Percentiles rank a stretch among this genome's conserved stretches.
Evolutionary conservation across 148 eudicot genomes (phyloP).

Genomic region (Bassia scoparia): DNA sequence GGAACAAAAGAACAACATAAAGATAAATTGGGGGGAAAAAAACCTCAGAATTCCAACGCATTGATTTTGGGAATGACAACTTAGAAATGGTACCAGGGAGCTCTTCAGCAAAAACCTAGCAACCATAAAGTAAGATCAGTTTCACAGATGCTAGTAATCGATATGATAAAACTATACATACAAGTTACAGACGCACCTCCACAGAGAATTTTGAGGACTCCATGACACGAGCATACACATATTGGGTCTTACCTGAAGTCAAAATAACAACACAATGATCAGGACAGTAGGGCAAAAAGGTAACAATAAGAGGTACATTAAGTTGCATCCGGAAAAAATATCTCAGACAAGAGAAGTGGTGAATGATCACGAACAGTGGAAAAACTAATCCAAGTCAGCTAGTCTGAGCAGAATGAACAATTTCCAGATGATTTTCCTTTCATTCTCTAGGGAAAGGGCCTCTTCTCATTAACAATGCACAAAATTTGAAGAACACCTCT

Average conservation of each 20-base stretch:
- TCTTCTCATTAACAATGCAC: background rate
- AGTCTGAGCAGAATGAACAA: background rate
- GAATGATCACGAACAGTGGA: background rate
- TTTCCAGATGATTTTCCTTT: background rate
- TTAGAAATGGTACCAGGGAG: slow-evolving; percentile 72
- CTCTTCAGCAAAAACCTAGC: slow-evolving; percentile 82
- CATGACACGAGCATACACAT: slow-evolving; percentile 71
- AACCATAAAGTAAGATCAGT: slow-evolving; percentile 24
- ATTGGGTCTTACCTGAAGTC: slow-evolving; percentile 77
- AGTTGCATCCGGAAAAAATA: background rate
- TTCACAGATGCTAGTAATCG: slow-evolving; percentile 1
- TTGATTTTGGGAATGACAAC: slow-evolving; percentile 87
- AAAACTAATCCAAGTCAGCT: background rate
- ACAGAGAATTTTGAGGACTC: slow-evolving; percentile 78
- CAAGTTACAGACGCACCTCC: slow-evolving; percentile 49
- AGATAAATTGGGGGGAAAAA: background rate
- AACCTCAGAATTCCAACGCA: slow-evolving; percentile 99
- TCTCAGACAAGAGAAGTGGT: background rate
- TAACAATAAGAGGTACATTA: background rate
- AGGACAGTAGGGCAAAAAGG: slow-evolving; percentile 4
- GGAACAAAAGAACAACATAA: background rate
- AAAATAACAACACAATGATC: slow-evolving; percentile 10
- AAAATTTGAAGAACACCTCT: background rate
- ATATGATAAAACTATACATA: background rate
- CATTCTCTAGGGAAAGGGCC: background rate